phyloP scores from a whole-genome alignment of 2,329 filamentous ascomycete species.

The Calycina herbarum region DNA sequence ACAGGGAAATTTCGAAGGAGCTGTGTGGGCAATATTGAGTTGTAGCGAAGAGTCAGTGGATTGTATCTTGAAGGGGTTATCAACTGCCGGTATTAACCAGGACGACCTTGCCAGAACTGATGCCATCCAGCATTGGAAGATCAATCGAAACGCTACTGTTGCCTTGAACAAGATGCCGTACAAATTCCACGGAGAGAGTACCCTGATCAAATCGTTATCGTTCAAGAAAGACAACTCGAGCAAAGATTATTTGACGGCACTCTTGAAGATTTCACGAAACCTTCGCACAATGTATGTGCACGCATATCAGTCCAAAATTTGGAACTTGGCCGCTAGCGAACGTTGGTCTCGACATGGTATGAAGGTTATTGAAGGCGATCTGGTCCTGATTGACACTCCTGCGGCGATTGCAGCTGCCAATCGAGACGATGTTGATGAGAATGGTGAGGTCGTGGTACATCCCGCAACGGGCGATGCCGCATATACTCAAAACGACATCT shows the following conservation, averaged over 20 bases:
- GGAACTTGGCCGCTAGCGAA: constrained; percentile 82
- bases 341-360: constrained; percentile 76
- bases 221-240: constrained; percentile 36
- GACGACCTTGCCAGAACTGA: constrained; percentile 80
- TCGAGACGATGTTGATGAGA: constrained; percentile 39
- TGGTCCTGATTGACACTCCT: constrained; percentile 44
- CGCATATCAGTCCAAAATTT: constrained; percentile 91
- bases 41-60: constrained; percentile 66
- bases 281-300: constrained; percentile 94
- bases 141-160: constrained; percentile 55
- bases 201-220: constrained; percentile 74
- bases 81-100: constrained; percentile 54
- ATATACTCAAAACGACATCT: constrained; percentile 53
- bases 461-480: constrained; percentile 58
- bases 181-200: constrained; percentile 78
- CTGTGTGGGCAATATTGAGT: constrained; percentile 73
- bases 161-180: constrained; percentile 71
- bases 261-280: constrained; percentile 77
- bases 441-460: constrained; percentile 47
- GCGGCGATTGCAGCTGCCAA: constrained; percentile 16
- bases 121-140: constrained; percentile 74
- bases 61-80: constrained; percentile 45
- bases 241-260: constrained; percentile 74
- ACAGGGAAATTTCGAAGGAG: constrained; percentile 75
- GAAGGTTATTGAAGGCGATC: constrained; percentile 78